Conservation (phyloP, 441 rosid genomes). For the Adansonia grandidieri region DNA sequence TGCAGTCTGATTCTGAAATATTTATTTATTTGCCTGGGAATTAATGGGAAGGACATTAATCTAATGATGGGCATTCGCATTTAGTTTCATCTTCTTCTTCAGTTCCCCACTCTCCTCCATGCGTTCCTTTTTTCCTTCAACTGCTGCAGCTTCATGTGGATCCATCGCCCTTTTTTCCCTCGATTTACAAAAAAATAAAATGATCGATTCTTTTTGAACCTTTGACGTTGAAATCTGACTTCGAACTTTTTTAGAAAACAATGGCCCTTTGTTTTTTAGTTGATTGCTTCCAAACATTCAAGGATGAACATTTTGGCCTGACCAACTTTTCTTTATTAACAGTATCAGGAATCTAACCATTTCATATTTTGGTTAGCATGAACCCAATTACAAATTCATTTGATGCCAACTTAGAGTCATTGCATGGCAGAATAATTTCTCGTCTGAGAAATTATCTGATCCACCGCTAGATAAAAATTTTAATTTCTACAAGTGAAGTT, state of each 20-base stretch:
- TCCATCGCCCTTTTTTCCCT: not conserved
- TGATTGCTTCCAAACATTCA: not conserved
- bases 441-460: no score
- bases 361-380: not conserved
- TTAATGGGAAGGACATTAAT: not conserved
- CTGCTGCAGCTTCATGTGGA: constrained; percentile 7
- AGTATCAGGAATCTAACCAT: not conserved
- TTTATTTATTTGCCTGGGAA: not conserved
- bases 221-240: not conserved
- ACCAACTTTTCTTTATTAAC: not conserved
- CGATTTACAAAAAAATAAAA: not conserved
- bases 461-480: no score
- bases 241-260: not conserved
- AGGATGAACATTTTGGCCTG: not conserved
- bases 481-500: no score
- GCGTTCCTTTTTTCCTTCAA: not conserved
- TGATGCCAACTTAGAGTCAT: no score
- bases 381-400: no score
- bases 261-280: not conserved
- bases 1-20: not conserved
- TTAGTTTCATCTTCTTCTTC: constrained; percentile 13
- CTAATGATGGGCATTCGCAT: constrained; percentile 2
- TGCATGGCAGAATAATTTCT: no score
- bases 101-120: not conserved
- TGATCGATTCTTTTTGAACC: not conserved